Base-by-base conservation (phyloP, 2,329 filamentous ascomycete species). In the Aspergillus sp. region DNA sequence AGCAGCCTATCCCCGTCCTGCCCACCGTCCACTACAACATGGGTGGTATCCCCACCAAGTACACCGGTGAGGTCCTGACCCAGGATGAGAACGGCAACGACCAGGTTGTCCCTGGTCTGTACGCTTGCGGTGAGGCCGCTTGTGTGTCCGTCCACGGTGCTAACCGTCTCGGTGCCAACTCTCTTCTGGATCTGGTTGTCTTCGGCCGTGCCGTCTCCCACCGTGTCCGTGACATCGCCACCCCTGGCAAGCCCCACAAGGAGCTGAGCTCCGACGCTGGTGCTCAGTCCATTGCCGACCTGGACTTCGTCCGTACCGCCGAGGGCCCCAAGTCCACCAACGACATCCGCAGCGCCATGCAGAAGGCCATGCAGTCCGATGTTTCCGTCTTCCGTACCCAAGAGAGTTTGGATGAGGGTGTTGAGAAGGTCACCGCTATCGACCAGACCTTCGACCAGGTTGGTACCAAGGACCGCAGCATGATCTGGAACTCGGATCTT, bases 21-120 rank as follows among this genome's bases (percentile, higher is more conserved):
- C 94, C 94, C 60, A 98, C 94, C 48, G 94, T 97, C 68, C 93
- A 99, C 85, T 99, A 99, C 86, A 97, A 97, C 86, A 99, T 98
- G 95, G 94, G 94, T 80, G 94, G 95, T 85, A 97, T 99, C 70
- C 94, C 94, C 55, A 98, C 95, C 68, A 92, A 91, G 74, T 98
- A 96, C 85, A 97, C 92, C 64, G 94, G 95, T 78, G 92, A 99
- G 82, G 95, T 98, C 63, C 81, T 99, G 69, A 96, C 92, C 17
- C 83, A 96, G 55, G 92, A 97, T 70, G 89, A 90, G 74, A 78
- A 86, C 63, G 95, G 95, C 68, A 87, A 96, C 60, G 95, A 98
- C 82, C 86, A 96, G 84, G 86, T 96, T 69, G 95, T 99, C 21
- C 92, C 92, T 60, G 94, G 94, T 78, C 87, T 99, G 65, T 98